Evolutionary conservation across 148 eudicot genomes (phyloP).

Genomic region (Heliosperma pusillum): DNA sequence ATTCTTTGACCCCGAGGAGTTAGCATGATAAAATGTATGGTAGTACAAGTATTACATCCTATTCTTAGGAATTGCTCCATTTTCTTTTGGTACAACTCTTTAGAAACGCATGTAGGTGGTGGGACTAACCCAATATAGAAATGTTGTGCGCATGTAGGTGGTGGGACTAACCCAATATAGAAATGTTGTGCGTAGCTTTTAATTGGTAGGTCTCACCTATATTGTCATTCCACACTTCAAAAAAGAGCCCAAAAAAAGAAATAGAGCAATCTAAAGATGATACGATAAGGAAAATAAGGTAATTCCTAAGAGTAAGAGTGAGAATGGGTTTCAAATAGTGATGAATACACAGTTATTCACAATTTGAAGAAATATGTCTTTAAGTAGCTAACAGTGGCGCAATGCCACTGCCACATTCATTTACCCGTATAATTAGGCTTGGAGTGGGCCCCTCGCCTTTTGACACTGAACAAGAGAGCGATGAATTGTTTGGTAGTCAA

Average conservation of each 20-base stretch:
- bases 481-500: neutral
- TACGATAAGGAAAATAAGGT: neutral
- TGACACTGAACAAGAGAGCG: neutral
- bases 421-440: too few relatives aligned
- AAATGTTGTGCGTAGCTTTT: neutral
- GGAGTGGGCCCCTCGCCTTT: too few relatives aligned
- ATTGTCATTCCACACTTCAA: neutral
- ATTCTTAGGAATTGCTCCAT: too few relatives aligned
- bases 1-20: too few relatives aligned
- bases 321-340: neutral
- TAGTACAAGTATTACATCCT: too few relatives aligned
- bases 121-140: neutral
- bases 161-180: neutral
- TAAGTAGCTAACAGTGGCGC: too few relatives aligned
- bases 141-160: neutral
- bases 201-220: neutral
- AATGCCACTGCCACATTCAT: too few relatives aligned
- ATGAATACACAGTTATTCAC: too few relatives aligned
- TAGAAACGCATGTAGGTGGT: too few relatives aligned
- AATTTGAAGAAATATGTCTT: too few relatives aligned
- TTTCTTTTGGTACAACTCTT: too few relatives aligned
- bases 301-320: neutral
- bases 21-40: too few relatives aligned
- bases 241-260: neutral
- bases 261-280: neutral